Conservation (phyloP, 1,284 basidiomycete genomes). For the Xanthoconium separans region DNA sequence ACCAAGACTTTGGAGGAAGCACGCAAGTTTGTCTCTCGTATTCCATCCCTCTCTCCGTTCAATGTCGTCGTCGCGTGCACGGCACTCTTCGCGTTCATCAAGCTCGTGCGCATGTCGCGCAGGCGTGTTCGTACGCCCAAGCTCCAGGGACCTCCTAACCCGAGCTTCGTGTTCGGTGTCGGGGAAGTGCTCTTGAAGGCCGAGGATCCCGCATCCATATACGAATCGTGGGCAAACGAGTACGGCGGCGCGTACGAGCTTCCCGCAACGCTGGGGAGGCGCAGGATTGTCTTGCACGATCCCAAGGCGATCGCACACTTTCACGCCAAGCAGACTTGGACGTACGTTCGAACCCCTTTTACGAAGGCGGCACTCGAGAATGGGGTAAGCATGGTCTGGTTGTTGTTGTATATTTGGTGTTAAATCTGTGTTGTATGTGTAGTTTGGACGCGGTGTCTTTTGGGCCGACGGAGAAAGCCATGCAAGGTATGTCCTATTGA, state of each 20-base stretch:
- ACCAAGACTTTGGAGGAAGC: neutral
- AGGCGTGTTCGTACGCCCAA: conserved; percentile 12
- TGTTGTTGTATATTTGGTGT: too few species aligned
- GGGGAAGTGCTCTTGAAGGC: conserved; percentile 3
- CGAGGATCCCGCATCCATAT: conserved; percentile 10
- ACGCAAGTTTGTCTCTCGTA: neutral
- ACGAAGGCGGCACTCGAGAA: conserved; percentile 40
- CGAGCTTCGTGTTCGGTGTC: conserved; percentile 18
- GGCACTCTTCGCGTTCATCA: neutral
- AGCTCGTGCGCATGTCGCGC: conserved; percentile 2
- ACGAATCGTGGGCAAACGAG: conserved; percentile 19
- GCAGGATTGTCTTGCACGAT: conserved; percentile 46
- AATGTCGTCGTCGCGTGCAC: neutral
- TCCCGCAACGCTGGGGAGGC: conserved; percentile 41
- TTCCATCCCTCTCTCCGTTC: neutral
- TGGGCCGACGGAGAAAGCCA: conserved; percentile 18
- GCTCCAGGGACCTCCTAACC: conserved; percentile 20
- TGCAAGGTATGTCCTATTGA: neutral
- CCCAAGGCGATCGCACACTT: conserved; percentile 55
- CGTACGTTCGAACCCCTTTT: conserved; percentile 42
- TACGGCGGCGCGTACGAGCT: conserved; percentile 44
- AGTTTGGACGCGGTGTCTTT: conserved; percentile 22
- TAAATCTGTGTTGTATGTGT: neutral
- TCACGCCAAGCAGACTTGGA: conserved; percentile 48
- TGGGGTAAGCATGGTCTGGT: conserved; percentile 32